Base-by-base conservation (phyloP, 2,329 filamentous ascomycete species). In the Trichoderma sp. region DNA sequence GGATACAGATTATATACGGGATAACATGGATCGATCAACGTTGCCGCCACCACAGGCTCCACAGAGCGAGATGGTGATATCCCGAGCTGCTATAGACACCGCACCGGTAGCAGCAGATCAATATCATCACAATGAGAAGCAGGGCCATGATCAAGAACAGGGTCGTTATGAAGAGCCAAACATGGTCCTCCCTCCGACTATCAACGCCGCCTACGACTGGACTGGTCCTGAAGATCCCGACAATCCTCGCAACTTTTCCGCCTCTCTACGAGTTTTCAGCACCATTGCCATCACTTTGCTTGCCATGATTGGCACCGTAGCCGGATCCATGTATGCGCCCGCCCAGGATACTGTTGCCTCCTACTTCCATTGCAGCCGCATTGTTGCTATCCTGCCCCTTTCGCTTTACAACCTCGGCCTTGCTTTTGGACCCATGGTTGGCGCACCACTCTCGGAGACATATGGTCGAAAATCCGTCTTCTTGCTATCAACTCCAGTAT, bases 231-330 rank as follows among this genome's bases (percentile, higher is more conserved):
- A 89, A 70, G 91, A 94, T 77, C 87, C 87, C 0, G 90, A 90
- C 72, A 94, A 94, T 75, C 92, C 92, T 0, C 94, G 94, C 83
- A 94, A 94, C 79, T 95, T 91, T 90, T 87, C 86, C 46, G 91
- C 91, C 76, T 80, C 79, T 1, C 88, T 83, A 77, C 94, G 93
- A 78, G 92, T 91, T 90, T 91, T 89, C 74, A 90, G 87, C 75
- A 96, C 92, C 24, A 91, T 96, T 0, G 90, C 92, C 1, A 74
- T 86, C 21, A 91, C 89, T 6, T 91, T 89, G 73, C 91, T 92
- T 75, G 88, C 90, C 34, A 90, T 91, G 66, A 89, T 75, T 30
- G 74, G 69, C 16, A 75, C 73, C 8, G 68, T 75, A 49, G 73
- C 72, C 14, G 75, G 74, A 37, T 71, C 75, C 59, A 73, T 74